A percentile compares a stretch with the other conserved stretches of the same genome.
Conservation (phyloP, 2,329 filamentous ascomycete genomes). For the Madurella fahalii region DNA sequence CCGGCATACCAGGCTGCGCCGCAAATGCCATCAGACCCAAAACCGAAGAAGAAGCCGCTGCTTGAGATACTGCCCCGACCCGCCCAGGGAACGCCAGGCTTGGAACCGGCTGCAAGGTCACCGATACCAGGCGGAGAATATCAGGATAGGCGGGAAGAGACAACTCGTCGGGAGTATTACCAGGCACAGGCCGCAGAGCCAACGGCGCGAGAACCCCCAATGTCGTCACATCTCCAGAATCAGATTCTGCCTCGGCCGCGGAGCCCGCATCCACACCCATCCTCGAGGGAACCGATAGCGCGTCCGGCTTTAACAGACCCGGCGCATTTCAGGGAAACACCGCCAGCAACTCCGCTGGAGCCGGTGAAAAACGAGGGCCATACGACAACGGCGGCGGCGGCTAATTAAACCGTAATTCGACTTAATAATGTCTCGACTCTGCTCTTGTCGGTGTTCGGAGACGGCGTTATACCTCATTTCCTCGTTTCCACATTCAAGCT, state of each 20-base stretch:
- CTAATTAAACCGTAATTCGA: constrained; percentile 2
- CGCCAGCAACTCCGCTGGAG: constrained; percentile 5
- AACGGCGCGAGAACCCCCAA: constrained; percentile 3
- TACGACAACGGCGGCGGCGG: background rate
- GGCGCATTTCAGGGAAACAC: constrained; percentile 2
- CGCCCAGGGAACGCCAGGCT: background rate
- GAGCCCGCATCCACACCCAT: constrained; percentile 10
- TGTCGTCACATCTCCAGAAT: constrained; percentile 3
- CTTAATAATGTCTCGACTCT: background rate
- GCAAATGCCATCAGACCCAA: constrained; percentile 7
- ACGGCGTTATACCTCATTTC: background rate
- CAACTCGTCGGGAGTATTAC: constrained; percentile 8
- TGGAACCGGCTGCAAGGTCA: constrained; percentile 7
- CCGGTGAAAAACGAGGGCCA: constrained; percentile 5
- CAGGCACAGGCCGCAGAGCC: constrained; percentile 3
- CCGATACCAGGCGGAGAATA: constrained; percentile 13
- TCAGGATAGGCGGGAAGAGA: constrained; percentile 17
- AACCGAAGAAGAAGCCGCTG: constrained; percentile 10
- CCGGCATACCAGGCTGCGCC: constrained; percentile 6
- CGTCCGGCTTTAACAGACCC: constrained; percentile 8
- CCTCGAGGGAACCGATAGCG: constrained; percentile 4
- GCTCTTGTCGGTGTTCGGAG: background rate
- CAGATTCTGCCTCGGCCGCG: constrained; percentile 13
- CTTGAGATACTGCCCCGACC: constrained; percentile 19
- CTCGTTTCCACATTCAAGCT: background rate